Conservation (phyloP, 1,284 basidiomycete species). For the Schizophyllum amplum region DNA sequence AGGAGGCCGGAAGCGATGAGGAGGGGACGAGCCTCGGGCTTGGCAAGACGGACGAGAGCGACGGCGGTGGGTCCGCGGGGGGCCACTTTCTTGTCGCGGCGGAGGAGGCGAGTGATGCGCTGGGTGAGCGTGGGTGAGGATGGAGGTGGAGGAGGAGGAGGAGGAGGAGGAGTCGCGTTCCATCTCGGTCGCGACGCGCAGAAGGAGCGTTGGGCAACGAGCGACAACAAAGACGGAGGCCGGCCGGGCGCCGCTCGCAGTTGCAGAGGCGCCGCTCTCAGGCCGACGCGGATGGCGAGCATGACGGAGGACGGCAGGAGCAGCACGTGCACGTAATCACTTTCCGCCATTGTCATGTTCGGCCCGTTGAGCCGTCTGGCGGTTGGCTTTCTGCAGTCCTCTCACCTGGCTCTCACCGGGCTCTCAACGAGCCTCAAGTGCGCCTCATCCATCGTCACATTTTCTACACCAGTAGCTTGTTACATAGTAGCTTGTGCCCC, state of each 20-base stretch:
- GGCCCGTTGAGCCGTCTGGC: too few species aligned
- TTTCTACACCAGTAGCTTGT: too few species aligned
- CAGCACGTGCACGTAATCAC: background rate
- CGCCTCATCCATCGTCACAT: too few species aligned
- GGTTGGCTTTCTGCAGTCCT: too few species aligned
- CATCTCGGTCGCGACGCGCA: background rate
- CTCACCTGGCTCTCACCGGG: too few species aligned
- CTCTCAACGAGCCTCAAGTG: too few species aligned
- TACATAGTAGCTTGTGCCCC: too few species aligned
- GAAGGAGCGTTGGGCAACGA: background rate
- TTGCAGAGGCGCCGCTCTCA: background rate
- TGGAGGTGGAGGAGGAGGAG: background rate
- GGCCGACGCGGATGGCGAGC: background rate
- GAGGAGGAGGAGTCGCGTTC: background rate
- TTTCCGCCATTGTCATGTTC: background rate
- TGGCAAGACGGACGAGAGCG: slow-evolving; percentile 41
- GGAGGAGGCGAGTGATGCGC: background rate
- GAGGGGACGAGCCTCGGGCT: slow-evolving; percentile 71
- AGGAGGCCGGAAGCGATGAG: slow-evolving; percentile 61
- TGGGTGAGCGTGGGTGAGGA: background rate
- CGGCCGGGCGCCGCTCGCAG: too few species aligned
- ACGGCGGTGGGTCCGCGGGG: background rate
- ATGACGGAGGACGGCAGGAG: background rate
- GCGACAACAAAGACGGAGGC: too few species aligned
- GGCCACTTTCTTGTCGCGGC: background rate